Conservation (phyloP, 305 asterid species). For the Rubia peregrina region DNA sequence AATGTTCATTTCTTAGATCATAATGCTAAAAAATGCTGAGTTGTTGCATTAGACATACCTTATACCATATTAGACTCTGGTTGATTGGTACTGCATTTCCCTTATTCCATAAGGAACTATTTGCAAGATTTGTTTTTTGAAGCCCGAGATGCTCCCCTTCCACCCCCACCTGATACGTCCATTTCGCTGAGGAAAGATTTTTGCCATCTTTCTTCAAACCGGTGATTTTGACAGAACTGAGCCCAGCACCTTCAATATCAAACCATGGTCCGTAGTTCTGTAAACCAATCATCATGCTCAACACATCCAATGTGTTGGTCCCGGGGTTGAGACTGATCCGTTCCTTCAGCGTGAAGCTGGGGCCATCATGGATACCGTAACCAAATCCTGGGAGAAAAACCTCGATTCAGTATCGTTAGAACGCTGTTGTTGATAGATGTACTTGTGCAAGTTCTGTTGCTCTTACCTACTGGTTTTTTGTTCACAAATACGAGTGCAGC, state of each 20-base stretch:
- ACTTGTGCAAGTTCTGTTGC: background rate
- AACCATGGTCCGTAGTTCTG: conserved; percentile 91
- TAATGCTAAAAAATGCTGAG: conserved; percentile 1
- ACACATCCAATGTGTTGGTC: conserved; percentile 48
- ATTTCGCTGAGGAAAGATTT: conserved; percentile 47
- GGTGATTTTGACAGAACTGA: conserved; percentile 40
- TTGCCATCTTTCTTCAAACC: conserved; percentile 28
- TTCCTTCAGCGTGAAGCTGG: conserved; percentile 42
- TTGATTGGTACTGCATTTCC: conserved; percentile 36
- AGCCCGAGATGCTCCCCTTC: conserved; percentile 68
- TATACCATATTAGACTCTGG: conserved; percentile 68
- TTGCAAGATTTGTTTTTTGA: conserved; percentile 39
- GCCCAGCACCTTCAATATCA: conserved; percentile 61
- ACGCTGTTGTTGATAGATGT: background rate
- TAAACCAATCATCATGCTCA: conserved; percentile 73
- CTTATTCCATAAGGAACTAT: conserved; percentile 55
- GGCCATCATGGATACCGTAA: conserved; percentile 62
- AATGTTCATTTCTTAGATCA: background rate
- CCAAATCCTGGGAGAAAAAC: conserved; percentile 43
- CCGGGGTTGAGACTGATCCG: conserved; percentile 43
- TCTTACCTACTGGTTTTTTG: conserved; percentile 53
- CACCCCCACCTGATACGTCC: conserved; percentile 82
- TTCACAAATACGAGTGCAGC: conserved; percentile 75
- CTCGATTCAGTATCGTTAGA: background rate
- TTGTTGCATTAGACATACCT: conserved; percentile 37